phyloP scores from a whole-genome alignment of 2,329 filamentous ascomycete species.

The Aspergillus sp. region DNA sequence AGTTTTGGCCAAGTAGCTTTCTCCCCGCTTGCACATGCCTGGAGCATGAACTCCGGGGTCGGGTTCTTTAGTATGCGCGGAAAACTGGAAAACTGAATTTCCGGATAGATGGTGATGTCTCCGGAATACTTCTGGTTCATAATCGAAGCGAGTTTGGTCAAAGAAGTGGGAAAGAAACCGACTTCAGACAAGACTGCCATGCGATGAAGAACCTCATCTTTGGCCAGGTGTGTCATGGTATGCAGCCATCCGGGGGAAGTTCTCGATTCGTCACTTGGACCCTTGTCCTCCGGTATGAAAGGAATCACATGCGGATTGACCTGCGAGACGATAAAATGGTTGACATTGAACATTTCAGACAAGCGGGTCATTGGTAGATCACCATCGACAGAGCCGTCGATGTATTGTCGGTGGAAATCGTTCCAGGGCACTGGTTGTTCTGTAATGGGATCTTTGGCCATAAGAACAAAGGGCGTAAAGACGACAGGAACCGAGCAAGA shows the following conservation, averaged over 20 bases:
- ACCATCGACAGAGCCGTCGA: slow-evolving; percentile 91
- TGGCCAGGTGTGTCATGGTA: slow-evolving; percentile 62
- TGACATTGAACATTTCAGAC: slow-evolving; percentile 94
- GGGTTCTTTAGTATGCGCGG: slow-evolving; percentile 75
- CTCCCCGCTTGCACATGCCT: slow-evolving; percentile 69
- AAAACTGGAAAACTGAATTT: slow-evolving; percentile 65
- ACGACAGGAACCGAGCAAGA: slow-evolving; percentile 88
- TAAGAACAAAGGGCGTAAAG: slow-evolving; percentile 68
- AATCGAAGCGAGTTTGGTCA: slow-evolving; percentile 71
- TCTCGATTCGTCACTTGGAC: slow-evolving; percentile 20
- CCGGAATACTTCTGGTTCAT: slow-evolving; percentile 87
- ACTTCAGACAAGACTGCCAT: slow-evolving; percentile 73
- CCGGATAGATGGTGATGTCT: slow-evolving; percentile 87
- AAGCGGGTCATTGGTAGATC: slow-evolving; percentile 85
- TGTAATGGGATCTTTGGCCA: slow-evolving; percentile 77
- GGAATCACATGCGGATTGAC: slow-evolving; percentile 91
- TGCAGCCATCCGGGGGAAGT: slow-evolving; percentile 51
- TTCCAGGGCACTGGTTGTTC: slow-evolving; percentile 76
- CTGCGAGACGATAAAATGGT: slow-evolving; percentile 95
- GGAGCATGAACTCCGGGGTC: slow-evolving; percentile 74
- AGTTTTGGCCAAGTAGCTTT: slow-evolving; percentile 87
- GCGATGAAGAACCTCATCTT: slow-evolving; percentile 70
- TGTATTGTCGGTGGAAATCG: slow-evolving; percentile 74
- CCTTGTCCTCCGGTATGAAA: slow-evolving; percentile 69
- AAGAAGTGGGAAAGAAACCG: slow-evolving; percentile 67